Conservation (phyloP, 129 eudicot species). For the Solidago caesia region DNA sequence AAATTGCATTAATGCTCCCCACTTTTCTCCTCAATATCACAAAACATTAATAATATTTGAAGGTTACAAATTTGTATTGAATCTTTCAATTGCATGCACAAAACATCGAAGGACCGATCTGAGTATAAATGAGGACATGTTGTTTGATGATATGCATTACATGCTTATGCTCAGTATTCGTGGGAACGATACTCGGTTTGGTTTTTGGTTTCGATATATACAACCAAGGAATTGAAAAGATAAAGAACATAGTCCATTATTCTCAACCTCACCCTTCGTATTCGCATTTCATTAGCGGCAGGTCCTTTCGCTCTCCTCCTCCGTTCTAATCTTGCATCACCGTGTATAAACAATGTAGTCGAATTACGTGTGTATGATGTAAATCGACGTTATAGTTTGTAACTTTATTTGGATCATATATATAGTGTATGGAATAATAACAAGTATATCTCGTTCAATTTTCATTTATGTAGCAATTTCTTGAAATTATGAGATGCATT, state of each 20-base stretch:
- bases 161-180: slow-evolving; percentile 41
- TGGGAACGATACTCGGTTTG: slow-evolving; percentile 50
- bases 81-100: not conserved
- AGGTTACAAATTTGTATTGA: not conserved
- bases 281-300: slow-evolving; percentile 13
- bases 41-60: not conserved
- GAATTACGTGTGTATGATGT: not conserved
- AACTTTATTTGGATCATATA: not conserved
- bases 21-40: not conserved
- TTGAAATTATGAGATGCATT: no score
- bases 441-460: no score
- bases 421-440: no score
- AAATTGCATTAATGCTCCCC: not conserved
- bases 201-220: slow-evolving; percentile 73
- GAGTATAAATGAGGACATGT: slow-evolving; percentile 41
- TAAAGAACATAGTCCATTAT: slow-evolving; percentile 38
- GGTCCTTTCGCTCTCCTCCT: slow-evolving; percentile 38
- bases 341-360: not conserved
- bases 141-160: slow-evolving; percentile 57
- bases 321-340: not conserved
- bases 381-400: not conserved
- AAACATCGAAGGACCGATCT: not conserved
- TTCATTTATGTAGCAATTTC: no score
- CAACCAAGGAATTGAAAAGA: slow-evolving; percentile 48
- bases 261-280: slow-evolving; percentile 10